Base-by-base conservation (phyloP, 805 yeast species). In the Barnettozyma botsteinii region DNA sequence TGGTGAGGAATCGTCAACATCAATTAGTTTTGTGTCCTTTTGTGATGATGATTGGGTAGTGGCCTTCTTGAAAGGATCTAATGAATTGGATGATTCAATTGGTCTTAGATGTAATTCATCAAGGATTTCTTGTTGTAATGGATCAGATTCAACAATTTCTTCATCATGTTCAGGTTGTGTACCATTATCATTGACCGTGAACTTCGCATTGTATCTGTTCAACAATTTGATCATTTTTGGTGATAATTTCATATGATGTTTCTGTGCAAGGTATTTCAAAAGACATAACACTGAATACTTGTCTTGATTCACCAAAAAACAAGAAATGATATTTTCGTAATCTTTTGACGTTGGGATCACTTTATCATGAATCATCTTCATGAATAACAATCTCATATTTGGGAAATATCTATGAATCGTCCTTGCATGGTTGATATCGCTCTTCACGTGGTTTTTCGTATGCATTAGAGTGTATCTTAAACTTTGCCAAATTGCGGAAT, bases 401-500 rank as follows among this genome's bases (percentile, higher is more conserved):
- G 59, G 57, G 5, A 41, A 30, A 9, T 38, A n/a, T 8, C 15
- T 8, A 5, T 14, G 13, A 12, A 26, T 11, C 14, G 15, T 10
- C 13, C 9, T 13, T 13, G 12, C 3, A 14, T 14, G 3, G 14
- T 20, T 14, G 6, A 13, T 5, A 5, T 14, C 23, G n/a, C 4
- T 23, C 7, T 17, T 27, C 25, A 12, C 21, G n/a, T 9, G 10
- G 11, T 9, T 9, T 28, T 13, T 15, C 30, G 12, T 20, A 19
- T 4, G 35, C 14, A 33, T 12, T 37, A 40, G 28, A 28, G 43
- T 46, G 54, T 37, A 52, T 40, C 34, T 51, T 21, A 61, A 45
- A 2, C 47, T 42, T 21, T 42, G 50, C 67, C 67, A 66, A 13
- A 66, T 54, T 14, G 55, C 53, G 2, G 55, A 42, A 45, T 63